Evolutionary conservation across 225 moss, liverwort and hornwort genomes (phyloP), one percentile per base, ranked within the genome.

Genomic region (Marchantia paleacea): DNA sequence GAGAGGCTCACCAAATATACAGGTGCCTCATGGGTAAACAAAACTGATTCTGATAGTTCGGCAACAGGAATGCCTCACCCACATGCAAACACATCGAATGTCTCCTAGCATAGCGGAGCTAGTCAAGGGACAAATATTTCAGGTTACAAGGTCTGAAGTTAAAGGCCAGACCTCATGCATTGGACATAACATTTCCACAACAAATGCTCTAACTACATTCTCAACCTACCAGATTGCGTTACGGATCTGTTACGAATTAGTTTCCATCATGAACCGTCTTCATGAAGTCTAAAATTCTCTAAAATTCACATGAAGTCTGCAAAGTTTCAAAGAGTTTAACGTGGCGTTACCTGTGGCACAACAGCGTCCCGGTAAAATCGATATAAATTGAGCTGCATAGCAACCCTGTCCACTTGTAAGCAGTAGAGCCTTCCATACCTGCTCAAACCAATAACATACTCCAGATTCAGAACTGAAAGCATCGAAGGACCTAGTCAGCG

Each of bases 391-490:
- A 97, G 90, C 82, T 90, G 91, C 89, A 92, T 87, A 57, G 96
- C 94, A 71, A 97, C 85, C 72, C 93, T 92, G 81, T 97, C 96
- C 81, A 97, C 93, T 87, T 97, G 96, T 66, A 97, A 82, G 80
- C 96, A 97, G 81, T 94, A 97, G 47, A 97, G 92, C 75, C 96
- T 91, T 83, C 96, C 96, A 85, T 97, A 96, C 96, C 96, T 96
- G 89, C 28, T 55, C 18, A 74, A 29, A 53, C 50, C n/a, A 22
- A 60, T 39, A 18, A 60, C 8, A 18, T 60, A 61, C 24, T 55
- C 22, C 20, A 28, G n/a, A 73, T 14, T 76, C 30, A 30, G 12
- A 6, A 15, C 3, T 10, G 24, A 24, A 53, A 55, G 54, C 29
- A 74, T 74, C 74, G 55, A 12, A 29, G 26, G 53, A 24, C 28